phyloP scores from a whole-genome alignment of 1,284 basidiomycete genomes.

The Cronartium quercuum region DNA sequence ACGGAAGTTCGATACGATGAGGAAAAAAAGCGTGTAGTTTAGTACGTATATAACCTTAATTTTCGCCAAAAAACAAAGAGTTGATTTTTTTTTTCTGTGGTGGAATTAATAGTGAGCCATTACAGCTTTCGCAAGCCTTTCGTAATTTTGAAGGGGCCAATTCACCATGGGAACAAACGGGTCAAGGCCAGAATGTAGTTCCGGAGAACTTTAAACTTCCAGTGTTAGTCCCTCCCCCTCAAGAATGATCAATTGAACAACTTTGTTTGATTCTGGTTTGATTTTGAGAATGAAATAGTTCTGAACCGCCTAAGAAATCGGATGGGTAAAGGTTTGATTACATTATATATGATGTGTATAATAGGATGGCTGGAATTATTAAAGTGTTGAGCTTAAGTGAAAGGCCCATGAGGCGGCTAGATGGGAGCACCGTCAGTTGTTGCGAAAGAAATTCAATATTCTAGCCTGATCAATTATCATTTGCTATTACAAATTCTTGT shows the following conservation, averaged over 20 bases:
- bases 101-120: slow-evolving; percentile 59
- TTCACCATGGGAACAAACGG: slow-evolving; percentile 96
- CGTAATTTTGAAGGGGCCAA: slow-evolving; percentile 77
- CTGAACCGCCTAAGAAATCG: not conserved
- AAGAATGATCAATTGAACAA: not conserved
- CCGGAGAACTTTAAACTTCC: slow-evolving; percentile 36
- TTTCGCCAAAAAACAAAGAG: too few relatives aligned
- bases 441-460: too few relatives aligned
- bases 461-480: too few relatives aligned
- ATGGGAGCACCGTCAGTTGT: too few relatives aligned
- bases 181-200: slow-evolving; percentile 57
- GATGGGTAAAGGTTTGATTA: not conserved
- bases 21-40: slow-evolving; percentile 95
- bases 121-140: slow-evolving; percentile 97
- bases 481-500: too few relatives aligned
- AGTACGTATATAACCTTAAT: slow-evolving; percentile 51
- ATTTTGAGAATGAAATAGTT: not conserved
- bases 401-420: too few relatives aligned
- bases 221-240: not conserved
- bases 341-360: too few relatives aligned
- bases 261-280: not conserved
- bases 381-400: too few relatives aligned
- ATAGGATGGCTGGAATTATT: too few relatives aligned
- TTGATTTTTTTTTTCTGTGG: not conserved
- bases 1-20: slow-evolving; percentile 97